These are phyloP conservation scores for Rhizomucor pusillus DNA, from an alignment of 371 early-diverging fungal species.

Conservation along the genomic window DNA sequence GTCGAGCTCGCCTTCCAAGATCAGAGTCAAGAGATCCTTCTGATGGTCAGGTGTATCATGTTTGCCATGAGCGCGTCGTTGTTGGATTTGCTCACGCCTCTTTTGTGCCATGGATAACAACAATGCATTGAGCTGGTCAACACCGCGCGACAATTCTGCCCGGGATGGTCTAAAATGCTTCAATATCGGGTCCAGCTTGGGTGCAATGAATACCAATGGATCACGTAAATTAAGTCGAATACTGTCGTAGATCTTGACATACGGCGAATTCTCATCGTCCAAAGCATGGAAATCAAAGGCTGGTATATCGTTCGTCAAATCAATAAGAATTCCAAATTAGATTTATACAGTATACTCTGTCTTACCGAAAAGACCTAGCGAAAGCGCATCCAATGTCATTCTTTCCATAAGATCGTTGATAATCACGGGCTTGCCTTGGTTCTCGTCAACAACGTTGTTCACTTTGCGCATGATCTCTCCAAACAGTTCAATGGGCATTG, in stretches of 20 bases:
- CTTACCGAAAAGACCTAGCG: slow-evolving; percentile 22
- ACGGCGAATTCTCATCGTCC: background rate
- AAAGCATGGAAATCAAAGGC: background rate
- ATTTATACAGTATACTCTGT: background rate
- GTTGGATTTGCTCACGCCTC: slow-evolving; percentile 29
- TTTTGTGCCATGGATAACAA: slow-evolving; percentile 9
- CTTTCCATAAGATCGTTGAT: slow-evolving; percentile 1
- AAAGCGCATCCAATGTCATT: slow-evolving; percentile 36
- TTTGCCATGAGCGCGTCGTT: slow-evolving; percentile 13
- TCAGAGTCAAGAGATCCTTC: slow-evolving; percentile 53
- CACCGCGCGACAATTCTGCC: background rate
- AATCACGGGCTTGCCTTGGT: background rate
- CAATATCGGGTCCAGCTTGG: slow-evolving; percentile 5
- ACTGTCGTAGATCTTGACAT: slow-evolving; percentile 8
- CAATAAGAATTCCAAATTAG: background rate
- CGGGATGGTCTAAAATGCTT: slow-evolving; percentile 3
- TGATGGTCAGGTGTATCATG: slow-evolving; percentile 26
- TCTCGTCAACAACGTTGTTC: slow-evolving; percentile 16
- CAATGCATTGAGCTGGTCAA: slow-evolving; percentile 15
- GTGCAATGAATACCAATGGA: slow-evolving; percentile 6
- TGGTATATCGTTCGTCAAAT: background rate
- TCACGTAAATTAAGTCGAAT: slow-evolving; percentile 7
- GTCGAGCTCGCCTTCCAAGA: slow-evolving; percentile 46
- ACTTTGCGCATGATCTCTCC: slow-evolving; percentile 17
- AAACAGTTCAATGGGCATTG: slow-evolving; percentile 34